Evolutionary conservation across 73 alveolate genomes (phyloP).

Genomic region (Tetrahymena malaccensis): DNA sequence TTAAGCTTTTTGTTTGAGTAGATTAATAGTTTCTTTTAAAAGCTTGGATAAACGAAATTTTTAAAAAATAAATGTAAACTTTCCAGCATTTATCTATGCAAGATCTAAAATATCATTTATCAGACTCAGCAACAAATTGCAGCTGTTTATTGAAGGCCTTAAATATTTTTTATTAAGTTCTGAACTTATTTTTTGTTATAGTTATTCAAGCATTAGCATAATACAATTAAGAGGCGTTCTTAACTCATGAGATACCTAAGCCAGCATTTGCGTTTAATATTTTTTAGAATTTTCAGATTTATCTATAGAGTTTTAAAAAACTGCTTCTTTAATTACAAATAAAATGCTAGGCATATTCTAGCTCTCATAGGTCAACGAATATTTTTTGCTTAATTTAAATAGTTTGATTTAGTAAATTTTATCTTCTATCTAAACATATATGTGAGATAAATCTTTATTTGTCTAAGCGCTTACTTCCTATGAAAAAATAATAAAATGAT

Average conservation of each 20-base stretch:
- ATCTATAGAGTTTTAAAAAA: neutral
- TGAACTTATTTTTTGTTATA: neutral
- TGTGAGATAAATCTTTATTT: neutral
- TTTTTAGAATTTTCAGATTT: neutral
- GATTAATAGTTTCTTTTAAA: neutral
- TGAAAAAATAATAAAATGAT: no score
- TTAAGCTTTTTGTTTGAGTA: neutral
- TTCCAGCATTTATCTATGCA: slow-evolving; percentile 8
- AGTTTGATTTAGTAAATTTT: neutral
- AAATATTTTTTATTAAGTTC: neutral
- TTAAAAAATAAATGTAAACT: neutral
- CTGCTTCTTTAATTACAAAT: neutral
- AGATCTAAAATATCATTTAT: slow-evolving; percentile 27
- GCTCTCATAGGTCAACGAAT: neutral
- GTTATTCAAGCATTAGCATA: neutral
- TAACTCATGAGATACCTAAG: slow-evolving; percentile 16
- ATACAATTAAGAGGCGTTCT: slow-evolving; percentile 26
- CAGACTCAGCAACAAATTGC: neutral
- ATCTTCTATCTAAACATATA: neutral
- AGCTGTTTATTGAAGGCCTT: slow-evolving; percentile 8
- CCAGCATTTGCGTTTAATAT: neutral
- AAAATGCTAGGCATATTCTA: neutral
- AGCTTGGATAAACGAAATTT: neutral
- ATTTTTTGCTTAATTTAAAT: neutral
- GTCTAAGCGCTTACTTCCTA: neutral